Evolutionary conservation across 345 rosid species (phyloP), one percentile per base, ranked within the genome.

Genomic region (Passiflora organensis): DNA sequence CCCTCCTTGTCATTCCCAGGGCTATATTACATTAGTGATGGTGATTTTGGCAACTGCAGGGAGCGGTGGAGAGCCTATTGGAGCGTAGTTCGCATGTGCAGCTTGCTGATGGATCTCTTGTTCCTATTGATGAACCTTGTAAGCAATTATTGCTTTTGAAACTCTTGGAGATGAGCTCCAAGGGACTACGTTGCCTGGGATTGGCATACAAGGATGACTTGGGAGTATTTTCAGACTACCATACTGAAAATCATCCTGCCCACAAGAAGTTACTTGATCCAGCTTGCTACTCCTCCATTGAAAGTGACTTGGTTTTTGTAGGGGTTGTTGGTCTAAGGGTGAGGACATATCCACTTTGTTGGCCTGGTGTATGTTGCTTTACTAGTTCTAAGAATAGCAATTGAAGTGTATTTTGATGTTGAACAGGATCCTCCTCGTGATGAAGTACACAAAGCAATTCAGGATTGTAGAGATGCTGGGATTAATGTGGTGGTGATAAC

Each of bases 231-330:
- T 72, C 95, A 0, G 85, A 83, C 68, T 87, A 91, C 76, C 36
- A 76, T 46, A 61, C 78, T 11, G 96, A 83, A 56, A 53, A 59
- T 63, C 96, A 91, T 76, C 89, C 91, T 51, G 82, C 91, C 47
- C 97, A 91, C 80, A 78, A 74, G 73, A 85, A 80, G 80, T 79
- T 91, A 72, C 85, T 85, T 49, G 95, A 91, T 72, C 96, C 96
- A 54, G 60, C 78, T 49, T 63, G 70, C 68, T 91, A 91, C 69
- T 73, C 76, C 1, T 64, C 67, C 69, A 87, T 91, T 25, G 97
- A 91, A 68, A 82, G 81, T 53, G 74, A 77, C 63, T 56, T 85
- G 42, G 67, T 73, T 62, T 91, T 91, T 59, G 95, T 87, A 13
- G 96, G 94, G 37, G 84, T 87, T 67, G 87, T 81, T 62, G 95